Percentiles rank a stretch among this genome's conserved stretches.
Evolutionary conservation across 371 early-diverging fungal genomes (phyloP).

Genomic region (Mucor sp.): DNA sequence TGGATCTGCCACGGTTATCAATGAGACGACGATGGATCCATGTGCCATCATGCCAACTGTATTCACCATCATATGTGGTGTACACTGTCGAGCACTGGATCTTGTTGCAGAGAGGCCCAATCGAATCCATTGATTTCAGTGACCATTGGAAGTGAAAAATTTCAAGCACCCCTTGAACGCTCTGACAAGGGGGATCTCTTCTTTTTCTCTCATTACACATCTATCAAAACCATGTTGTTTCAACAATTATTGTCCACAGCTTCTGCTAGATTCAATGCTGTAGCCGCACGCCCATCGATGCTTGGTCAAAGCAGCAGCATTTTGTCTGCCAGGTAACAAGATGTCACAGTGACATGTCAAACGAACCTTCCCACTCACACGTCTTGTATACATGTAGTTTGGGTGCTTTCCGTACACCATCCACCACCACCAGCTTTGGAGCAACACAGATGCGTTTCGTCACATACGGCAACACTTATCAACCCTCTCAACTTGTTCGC

Average conservation of each 20-base stretch:
- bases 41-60: too few relatives aligned
- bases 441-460: constrained; percentile 67
- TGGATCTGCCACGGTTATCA: too few relatives aligned
- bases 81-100: too few relatives aligned
- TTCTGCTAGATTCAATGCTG: constrained; percentile 10
- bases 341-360: neutral
- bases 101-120: too few relatives aligned
- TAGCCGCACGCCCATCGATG: constrained; percentile 15
- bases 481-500: constrained; percentile 88
- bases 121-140: too few relatives aligned
- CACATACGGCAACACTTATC: constrained; percentile 89
- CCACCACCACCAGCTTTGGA: constrained; percentile 13
- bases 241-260: constrained; percentile 21
- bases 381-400: constrained; percentile 2
- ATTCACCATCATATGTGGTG: too few relatives aligned
- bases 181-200: neutral
- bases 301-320: constrained; percentile 21
- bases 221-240: constrained; percentile 18
- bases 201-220: neutral
- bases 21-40: too few relatives aligned
- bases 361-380: neutral
- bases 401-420: constrained; percentile 21
- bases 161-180: constrained; percentile 1
- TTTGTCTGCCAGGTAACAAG: constrained; percentile 24
- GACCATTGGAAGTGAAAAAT: neutral